Evolutionary conservation across 1,284 basidiomycete species (phyloP), one percentile per base, ranked within the genome.

Genomic region (Ceratobasidium papillatum): DNA sequence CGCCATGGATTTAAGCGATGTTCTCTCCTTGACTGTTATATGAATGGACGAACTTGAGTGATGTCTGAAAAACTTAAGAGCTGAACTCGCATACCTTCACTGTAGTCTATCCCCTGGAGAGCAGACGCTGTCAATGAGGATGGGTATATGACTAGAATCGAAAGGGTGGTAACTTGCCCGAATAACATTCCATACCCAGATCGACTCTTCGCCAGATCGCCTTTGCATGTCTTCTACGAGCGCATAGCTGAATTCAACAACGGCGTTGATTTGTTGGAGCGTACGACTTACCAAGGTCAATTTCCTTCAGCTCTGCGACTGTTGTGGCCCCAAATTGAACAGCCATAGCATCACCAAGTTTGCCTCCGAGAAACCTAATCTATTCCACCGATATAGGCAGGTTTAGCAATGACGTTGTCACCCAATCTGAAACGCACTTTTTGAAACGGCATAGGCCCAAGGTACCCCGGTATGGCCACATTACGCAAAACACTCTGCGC

Each of bases 341-440:
- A 0, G 94, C 94, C 38, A 99, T 86, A 0, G 94, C 91, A 62
- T 90, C 88, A 0, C 98, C 97, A 0, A 99, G 88, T 82, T 99
- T 99, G 4, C 98, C 97, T 0, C 97, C 97, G 0, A 99, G 85
- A 78, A 95, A 95, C 5, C 98, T 90, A 80, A 99, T 98, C 94
- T 97, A 76, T n/a, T 32, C 22, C 66, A 43, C 12, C 7, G 22
- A 69, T 72, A 41, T 22, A 19, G 59, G 38, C 32, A n/a, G 14
- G 17, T 30, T 25, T 8, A 30, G 45, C 41, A 19, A 41, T 36
- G 30, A 14, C 25, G 41, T 62, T 22, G n/a, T 64, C 36, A 66
- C 51, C 52, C 25, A 27, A n/a, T 3, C 8, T 43, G 4, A 22
- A 61, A 74, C 79, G 66, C 77, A 93, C 94, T 86, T 95, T 97